Percentiles rank a stretch among this genome's conserved stretches.
phyloP scores from a whole-genome alignment of 495 filamentous ascomycete genomes.

The Xylaria telfairii region DNA sequence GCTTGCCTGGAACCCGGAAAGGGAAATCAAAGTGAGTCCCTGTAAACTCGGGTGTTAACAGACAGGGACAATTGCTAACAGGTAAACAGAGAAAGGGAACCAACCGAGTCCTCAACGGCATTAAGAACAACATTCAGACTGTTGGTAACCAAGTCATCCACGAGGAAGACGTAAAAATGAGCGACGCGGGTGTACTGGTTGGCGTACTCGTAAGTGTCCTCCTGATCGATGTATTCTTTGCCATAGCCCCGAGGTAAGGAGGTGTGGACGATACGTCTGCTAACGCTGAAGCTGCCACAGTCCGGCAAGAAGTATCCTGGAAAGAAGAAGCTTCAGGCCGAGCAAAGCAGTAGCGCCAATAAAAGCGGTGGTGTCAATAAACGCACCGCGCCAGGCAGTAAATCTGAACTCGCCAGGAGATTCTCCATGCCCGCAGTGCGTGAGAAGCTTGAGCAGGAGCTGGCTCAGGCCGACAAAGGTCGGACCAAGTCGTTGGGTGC shows the following conservation, averaged over 20 bases:
- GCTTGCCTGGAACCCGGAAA: slow-evolving; percentile 12
- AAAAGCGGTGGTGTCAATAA: background rate
- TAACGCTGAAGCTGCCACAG: background rate
- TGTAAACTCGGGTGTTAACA: background rate
- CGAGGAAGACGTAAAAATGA: background rate
- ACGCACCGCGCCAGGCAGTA: background rate
- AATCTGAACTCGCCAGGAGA: background rate
- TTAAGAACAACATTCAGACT: background rate
- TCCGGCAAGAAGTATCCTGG: background rate
- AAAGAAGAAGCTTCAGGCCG: background rate
- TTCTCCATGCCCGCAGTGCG: background rate
- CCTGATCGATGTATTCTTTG: no score
- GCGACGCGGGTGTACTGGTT: background rate
- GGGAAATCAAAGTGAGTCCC: slow-evolving; percentile 2
- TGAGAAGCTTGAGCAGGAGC: background rate
- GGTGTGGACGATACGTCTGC: background rate
- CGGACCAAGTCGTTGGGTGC: no score
- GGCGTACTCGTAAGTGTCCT: slow-evolving; percentile 8
- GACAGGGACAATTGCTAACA: background rate
- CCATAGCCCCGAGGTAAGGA: no score
- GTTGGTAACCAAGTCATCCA: background rate
- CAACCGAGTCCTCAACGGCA: background rate
- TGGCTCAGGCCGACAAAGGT: background rate
- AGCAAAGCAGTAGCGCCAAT: background rate
- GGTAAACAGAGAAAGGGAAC: background rate